phyloP scores from a whole-genome alignment of 202 grass and related monocot genomes.

The Schoenoplectus triqueter region DNA sequence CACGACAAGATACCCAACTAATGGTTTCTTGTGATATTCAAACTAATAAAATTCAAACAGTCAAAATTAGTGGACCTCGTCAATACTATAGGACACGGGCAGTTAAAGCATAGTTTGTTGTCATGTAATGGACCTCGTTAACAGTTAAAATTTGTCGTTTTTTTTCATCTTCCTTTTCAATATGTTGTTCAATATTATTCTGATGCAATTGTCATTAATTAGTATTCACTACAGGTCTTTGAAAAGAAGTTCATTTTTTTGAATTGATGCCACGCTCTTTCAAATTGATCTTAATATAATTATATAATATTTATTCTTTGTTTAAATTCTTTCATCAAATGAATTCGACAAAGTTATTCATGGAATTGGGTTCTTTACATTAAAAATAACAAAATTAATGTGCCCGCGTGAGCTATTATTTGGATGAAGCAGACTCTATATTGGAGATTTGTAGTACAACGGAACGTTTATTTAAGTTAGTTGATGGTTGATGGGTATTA shows the following conservation, averaged over 20 bases:
- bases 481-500: neutral
- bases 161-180: too few species aligned
- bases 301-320: neutral
- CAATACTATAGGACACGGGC: neutral
- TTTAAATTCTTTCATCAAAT: neutral
- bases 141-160: too few species aligned
- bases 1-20: neutral
- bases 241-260: too few species aligned
- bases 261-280: too few species aligned
- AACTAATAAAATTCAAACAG: neutral
- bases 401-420: conserved; percentile 1
- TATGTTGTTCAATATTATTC: too few species aligned
- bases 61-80: neutral
- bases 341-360: neutral
- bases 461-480: neutral
- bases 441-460: neutral
- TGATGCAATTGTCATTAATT: too few species aligned
- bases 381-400: conserved; percentile 1
- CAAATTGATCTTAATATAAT: too few species aligned
- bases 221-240: too few species aligned
- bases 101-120: too few species aligned
- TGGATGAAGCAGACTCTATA: neutral
- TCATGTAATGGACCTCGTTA: too few species aligned
- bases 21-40: neutral
- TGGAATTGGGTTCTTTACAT: neutral